Percentiles rank a stretch among this genome's conserved stretches.
These are phyloP conservation scores for Circinella minor DNA, from an alignment of 371 early-diverging fungal genomes.

Conservation along the genomic window DNA sequence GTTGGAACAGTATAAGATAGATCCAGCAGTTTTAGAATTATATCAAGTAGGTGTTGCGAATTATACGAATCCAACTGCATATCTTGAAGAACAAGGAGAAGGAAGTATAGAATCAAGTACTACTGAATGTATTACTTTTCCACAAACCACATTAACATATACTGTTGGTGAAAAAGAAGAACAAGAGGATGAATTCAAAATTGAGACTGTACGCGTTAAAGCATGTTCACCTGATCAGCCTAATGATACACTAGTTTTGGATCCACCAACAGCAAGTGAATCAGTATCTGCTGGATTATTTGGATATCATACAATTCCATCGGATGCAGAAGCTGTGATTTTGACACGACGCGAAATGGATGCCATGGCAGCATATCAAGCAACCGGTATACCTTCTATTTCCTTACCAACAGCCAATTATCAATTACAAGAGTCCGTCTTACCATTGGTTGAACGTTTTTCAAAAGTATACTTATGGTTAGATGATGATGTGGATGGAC, in stretches of 20 bases:
- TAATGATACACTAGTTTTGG: slow-evolving; percentile 20
- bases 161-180: slow-evolving; percentile 13
- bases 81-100: slow-evolving; percentile 11
- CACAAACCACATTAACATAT: slow-evolving; percentile 41
- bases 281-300: slow-evolving; percentile 55
- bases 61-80: slow-evolving; percentile 24
- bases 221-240: slow-evolving; percentile 30
- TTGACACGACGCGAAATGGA: slow-evolving; percentile 68
- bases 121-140: slow-evolving; percentile 43
- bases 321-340: slow-evolving; percentile 48
- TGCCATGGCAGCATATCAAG: slow-evolving; percentile 75
- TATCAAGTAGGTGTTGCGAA: slow-evolving; percentile 45
- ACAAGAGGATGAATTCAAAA: slow-evolving; percentile 15
- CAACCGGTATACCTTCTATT: slow-evolving; percentile 65
- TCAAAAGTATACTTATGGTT: slow-evolving; percentile 71
- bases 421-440: slow-evolving; percentile 66
- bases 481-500: slow-evolving; percentile 72
- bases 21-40: slow-evolving; percentile 19
- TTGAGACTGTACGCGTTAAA: slow-evolving; percentile 43
- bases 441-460: slow-evolving; percentile 69
- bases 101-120: neutral
- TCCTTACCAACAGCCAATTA: slow-evolving; percentile 59
- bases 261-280: slow-evolving; percentile 31
- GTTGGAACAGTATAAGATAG: slow-evolving; percentile 23
- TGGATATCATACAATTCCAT: slow-evolving; percentile 63